A percentile compares a stretch with the other conserved stretches of the same genome.
Conservation (phyloP, 2,329 filamentous ascomycete species). For the Aspergillus brunneoviolaceus region DNA sequence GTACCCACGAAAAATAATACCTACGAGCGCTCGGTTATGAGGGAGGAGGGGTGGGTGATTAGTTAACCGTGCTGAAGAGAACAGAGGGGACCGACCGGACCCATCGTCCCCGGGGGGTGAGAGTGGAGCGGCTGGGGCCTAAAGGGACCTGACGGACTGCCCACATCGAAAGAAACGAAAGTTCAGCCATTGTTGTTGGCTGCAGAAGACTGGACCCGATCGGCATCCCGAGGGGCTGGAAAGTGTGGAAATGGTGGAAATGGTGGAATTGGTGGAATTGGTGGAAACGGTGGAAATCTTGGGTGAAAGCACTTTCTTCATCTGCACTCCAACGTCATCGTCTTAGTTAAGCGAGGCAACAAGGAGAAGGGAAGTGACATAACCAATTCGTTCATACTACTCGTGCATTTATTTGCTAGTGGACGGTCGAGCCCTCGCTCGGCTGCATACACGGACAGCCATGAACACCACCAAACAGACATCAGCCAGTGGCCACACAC, state of each 20-base stretch:
- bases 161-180: neutral
- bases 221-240: conserved; percentile 1
- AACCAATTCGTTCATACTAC: neutral
- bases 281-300: neutral
- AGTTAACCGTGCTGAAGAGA: neutral
- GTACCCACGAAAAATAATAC: neutral
- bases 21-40: neutral
- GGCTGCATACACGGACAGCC: neutral
- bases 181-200: neutral
- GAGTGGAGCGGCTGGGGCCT: neutral
- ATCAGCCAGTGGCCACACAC: neutral
- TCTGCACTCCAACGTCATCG: neutral
- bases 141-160: neutral
- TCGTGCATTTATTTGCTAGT: neutral
- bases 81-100: neutral
- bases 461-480: neutral
- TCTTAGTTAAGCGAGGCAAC: neutral
- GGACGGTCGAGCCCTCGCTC: neutral
- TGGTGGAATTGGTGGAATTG: neutral
- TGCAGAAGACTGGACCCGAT: conserved; percentile 3
- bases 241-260: neutral
- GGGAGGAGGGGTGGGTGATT: neutral
- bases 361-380: neutral
- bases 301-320: neutral
- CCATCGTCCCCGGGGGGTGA: neutral